A percentile compares a stretch with the other conserved stretches of the same genome.
Conservation (phyloP, 495 filamentous ascomycete genomes). For the Arthonia radiata region DNA sequence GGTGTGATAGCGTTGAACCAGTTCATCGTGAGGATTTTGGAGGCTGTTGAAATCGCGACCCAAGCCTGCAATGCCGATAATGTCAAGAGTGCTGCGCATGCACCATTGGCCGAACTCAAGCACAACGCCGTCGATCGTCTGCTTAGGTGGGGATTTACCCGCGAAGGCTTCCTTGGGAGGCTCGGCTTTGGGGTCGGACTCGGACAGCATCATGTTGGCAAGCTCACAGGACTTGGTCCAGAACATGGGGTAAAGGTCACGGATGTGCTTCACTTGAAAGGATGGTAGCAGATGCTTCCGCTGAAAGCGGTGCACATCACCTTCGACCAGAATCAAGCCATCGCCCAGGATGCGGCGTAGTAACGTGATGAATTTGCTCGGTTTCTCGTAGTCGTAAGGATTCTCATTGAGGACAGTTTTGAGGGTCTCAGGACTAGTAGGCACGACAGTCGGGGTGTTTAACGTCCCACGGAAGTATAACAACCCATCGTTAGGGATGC, state of each 20-base stretch:
- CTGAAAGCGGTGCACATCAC: conserved; percentile 7
- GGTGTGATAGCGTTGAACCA: conserved; percentile 1
- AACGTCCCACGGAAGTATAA: conserved; percentile 2
- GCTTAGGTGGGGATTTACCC: too few relatives aligned
- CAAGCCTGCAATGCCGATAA: conserved; percentile 3
- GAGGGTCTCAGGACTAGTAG: conserved; percentile 2
- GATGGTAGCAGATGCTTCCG: conserved; percentile 2
- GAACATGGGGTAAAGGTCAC: conserved; percentile 3
- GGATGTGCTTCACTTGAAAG: conserved; percentile 3
- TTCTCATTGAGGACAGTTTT: conserved; percentile 2
- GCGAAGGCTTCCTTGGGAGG: conserved; percentile 3
- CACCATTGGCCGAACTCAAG: conserved; percentile 2
- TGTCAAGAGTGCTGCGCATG: conserved; percentile 3
- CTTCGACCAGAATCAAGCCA: conserved; percentile 3
- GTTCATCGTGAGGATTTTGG: conserved; percentile 3
- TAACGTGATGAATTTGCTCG: background rate
- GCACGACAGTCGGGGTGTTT: conserved; percentile 7
- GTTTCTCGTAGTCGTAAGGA: conserved; percentile 2
- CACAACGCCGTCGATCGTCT: too few relatives aligned
- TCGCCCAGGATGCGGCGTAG: conserved; percentile 3
- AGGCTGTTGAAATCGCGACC: conserved; percentile 3
- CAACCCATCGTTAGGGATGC: conserved; percentile 4
- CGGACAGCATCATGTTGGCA: background rate
- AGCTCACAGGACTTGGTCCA: conserved; percentile 3
- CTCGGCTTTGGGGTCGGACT: conserved; percentile 1